Evolutionary conservation across 805 yeast genomes (phyloP), one percentile per base, ranked within the genome.

Genomic region (Wickerhamomyces kurtzmanii): DNA sequence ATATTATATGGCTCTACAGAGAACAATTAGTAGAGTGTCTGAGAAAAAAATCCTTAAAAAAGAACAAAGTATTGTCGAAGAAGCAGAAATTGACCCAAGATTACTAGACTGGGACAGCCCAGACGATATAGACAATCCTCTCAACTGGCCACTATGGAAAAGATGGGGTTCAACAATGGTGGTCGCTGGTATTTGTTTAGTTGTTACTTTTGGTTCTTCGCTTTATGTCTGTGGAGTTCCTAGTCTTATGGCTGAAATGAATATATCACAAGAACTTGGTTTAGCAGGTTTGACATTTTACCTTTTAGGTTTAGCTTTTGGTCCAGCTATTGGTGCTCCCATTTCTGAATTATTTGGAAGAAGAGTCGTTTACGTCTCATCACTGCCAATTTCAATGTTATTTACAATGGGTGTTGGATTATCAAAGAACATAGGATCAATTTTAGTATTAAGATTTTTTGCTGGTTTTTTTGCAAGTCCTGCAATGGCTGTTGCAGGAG

Each of bases 401-500:
- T 76, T 77, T 51, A 72, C 74, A 13, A 72, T 79, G 77, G 86
- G 85, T 33, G 77, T 77, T 30, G 86, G 80, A 21, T 56, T 76
- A 32, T 63, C 83, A 1, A 53, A 62, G 20, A 72, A 78, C 39
- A 75, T 81, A 38, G 60, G 71, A 32, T 59, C 68, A 8, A 61
- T 81, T 17, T 55, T 84, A 26, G 75, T 85, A 5, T 59, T 82
- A 24, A 57, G 95, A 41, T 80, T 81, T 45, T 70, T 85, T 42
- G 61, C 79, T 13, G 94, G 94, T 1, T 62, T 77, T 17, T 65
- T 77, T 27, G 84, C 91, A 2, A 75, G 87, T 2, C 93, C 91
- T 3, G 85, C 87, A 2, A 62, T 85, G 55, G 77, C 94, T 8
- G 72, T 82, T 38, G 89, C 85, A 9, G 85, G 87, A 29, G 96